Percentiles rank a stretch among this genome's conserved stretches.
phyloP scores from a whole-genome alignment of 1,284 basidiomycete species.

The Fomitopsis schrenkii region DNA sequence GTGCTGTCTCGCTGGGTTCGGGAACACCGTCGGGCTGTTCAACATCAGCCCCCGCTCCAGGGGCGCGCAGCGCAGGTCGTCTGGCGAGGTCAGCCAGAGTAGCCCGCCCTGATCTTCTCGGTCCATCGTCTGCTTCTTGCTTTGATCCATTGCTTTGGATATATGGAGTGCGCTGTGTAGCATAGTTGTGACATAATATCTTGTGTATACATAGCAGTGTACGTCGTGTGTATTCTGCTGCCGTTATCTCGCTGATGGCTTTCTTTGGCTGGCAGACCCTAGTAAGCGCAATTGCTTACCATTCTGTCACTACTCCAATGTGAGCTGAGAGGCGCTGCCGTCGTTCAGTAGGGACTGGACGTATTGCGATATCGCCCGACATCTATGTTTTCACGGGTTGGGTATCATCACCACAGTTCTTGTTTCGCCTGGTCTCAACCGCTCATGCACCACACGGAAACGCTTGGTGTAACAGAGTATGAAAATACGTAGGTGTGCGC shows the following conservation, averaged over 20 bases:
- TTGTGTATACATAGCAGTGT: constrained; percentile 1
- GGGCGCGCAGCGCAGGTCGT: background rate
- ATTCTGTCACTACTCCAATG: background rate
- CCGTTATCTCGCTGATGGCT: background rate
- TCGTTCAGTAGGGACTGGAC: background rate
- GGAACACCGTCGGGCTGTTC: constrained; percentile 74
- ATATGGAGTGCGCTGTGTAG: background rate
- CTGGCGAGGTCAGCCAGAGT: background rate
- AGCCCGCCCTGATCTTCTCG: background rate
- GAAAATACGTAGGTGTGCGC: no score
- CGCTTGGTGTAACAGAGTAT: no score
- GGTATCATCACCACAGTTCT: no score
- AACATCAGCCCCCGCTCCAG: constrained; percentile 11
- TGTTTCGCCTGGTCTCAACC: no score
- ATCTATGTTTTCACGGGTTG: background rate
- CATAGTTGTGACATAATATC: background rate
- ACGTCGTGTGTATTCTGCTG: background rate
- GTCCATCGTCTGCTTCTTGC: background rate
- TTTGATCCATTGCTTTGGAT: background rate
- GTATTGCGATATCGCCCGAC: background rate
- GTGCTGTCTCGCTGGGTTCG: constrained; percentile 67
- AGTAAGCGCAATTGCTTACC: no score
- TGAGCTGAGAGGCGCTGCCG: background rate
- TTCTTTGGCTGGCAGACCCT: background rate
- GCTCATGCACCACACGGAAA: no score